Evolutionary conservation across 164 flowering plant genomes (phyloP).

Genomic region (Annona squamosa): DNA sequence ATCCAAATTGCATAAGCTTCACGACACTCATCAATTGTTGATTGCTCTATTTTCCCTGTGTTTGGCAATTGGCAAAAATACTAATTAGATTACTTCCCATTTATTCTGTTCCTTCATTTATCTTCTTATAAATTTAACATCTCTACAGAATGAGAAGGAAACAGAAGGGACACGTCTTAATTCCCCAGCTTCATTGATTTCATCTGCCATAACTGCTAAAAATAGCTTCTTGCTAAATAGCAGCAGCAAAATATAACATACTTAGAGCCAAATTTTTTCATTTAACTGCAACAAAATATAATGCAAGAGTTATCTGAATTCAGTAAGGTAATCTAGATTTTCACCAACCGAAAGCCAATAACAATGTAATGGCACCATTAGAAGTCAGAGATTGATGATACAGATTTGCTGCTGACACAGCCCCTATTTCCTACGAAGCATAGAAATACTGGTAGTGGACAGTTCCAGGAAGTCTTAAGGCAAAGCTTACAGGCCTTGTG

Average conservation of each 20-base stretch:
- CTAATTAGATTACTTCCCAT: background rate
- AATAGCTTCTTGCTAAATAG: background rate
- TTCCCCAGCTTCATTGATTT: background rate
- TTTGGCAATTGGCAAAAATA: conserved; percentile 1
- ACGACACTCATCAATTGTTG: conserved; percentile 81
- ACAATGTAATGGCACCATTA: background rate
- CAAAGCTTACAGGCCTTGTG: background rate
- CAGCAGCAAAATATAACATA: background rate
- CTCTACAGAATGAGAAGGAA: background rate
- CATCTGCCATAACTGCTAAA: background rate
- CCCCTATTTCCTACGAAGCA: background rate
- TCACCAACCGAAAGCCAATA: background rate
- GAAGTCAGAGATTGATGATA: background rate
- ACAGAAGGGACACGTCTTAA: background rate
- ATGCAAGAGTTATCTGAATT: background rate
- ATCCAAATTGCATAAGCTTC: conserved; percentile 77
- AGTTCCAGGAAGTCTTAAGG: background rate
- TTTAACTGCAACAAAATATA: background rate
- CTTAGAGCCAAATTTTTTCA: background rate
- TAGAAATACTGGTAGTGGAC: background rate
- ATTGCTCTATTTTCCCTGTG: conserved; percentile 90
- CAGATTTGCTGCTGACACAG: background rate
- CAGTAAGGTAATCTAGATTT: background rate
- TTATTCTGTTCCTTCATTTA: background rate
- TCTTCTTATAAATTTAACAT: background rate